phyloP scores from a whole-genome alignment of 768 basidiomycete genomes.

The Boletus rufocinnamomeus region DNA sequence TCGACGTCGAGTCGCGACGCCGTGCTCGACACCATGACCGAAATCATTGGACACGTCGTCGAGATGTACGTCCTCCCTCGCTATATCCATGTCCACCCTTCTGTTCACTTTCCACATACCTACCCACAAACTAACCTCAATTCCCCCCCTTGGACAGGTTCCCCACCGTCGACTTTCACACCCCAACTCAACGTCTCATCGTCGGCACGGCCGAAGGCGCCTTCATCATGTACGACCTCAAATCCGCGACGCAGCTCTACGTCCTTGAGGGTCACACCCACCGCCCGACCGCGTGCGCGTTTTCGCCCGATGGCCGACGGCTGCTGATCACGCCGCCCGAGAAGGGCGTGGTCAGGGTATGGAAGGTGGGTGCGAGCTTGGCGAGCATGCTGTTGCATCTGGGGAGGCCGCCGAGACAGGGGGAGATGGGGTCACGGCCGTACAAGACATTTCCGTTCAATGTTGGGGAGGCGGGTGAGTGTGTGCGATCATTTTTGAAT shows the following conservation, averaged over 20 bases:
- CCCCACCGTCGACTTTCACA: constrained; percentile 95
- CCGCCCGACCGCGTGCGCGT: constrained; percentile 79
- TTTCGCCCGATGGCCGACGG: constrained; percentile 88
- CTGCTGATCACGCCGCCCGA: constrained; percentile 85
- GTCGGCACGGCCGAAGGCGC: constrained; percentile 96
- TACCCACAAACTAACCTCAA: neutral
- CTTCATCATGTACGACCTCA: constrained; percentile 98
- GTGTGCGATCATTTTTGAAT: neutral
- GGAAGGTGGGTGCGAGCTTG: constrained; percentile 99
- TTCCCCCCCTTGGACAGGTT: no score
- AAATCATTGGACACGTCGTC: no score
- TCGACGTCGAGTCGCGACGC: constrained; percentile 74
- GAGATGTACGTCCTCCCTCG: no score
- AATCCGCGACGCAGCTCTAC: constrained; percentile 94
- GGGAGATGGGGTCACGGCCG: no score
- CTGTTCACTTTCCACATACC: neutral
- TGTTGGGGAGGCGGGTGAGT: constrained; percentile 79
- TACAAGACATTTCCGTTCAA: no score
- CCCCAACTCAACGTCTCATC: constrained; percentile 79
- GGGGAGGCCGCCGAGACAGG: no score
- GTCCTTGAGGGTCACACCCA: no score
- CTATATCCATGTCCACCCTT: no score
- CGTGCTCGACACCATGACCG: constrained; percentile 80
- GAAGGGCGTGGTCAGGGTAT: constrained; percentile 90
- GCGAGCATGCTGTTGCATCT: no score